Evolutionary conservation across 2,329 filamentous ascomycete genomes (phyloP), one percentile per base, ranked within the genome.

Genomic region (Raffaelea deltoideospora): DNA sequence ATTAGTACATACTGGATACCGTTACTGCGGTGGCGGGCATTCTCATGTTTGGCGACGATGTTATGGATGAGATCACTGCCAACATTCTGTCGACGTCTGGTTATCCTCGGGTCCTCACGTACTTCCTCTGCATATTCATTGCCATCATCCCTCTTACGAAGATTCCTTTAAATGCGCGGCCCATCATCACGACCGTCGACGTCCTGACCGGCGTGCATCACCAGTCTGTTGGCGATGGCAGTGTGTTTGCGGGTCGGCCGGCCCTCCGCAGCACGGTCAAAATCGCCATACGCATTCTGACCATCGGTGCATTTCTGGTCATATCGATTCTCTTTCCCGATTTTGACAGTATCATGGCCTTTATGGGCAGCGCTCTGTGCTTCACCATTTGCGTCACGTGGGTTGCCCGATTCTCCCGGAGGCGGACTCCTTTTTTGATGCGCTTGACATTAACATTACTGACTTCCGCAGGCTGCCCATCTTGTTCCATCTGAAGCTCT

Each of bases 61-160:
- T 94, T 37, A 71, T 69, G 39, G 87, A 94, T 44, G 85, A 92
- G 55, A 78, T 96, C 53, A 95, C 90, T 0, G 79, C 80, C 50
- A 96, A 94, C 58, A 79, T 98, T 41, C 72, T 96, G 45, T 64
- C 69, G 36, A 79, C 75, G 1, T 57, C 67, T 6, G 79, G 78
- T 37, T 95, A 93, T 52, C 84, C 88, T 1, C 61, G 70, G 11
- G 67, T 63, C 1, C 57, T 93, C 29, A 84, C 76, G n/a, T 59
- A 88, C 33, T 64, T 88, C 46, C 80, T 95, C 55, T 85, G 85
- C 45, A 64, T 83, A 43, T 88, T 87, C 55, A 82, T 96, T 47
- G 80, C 80, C 50, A 86, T 95, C 52, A 94, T 96, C 44, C 90
- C 88, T 1, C 63, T 98, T 35, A 95, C 88, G 26, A 98, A 98